Evolutionary conservation across 805 yeast species (phyloP), one percentile per base, ranked within the genome.

Genomic region (Starmerella sp.): DNA sequence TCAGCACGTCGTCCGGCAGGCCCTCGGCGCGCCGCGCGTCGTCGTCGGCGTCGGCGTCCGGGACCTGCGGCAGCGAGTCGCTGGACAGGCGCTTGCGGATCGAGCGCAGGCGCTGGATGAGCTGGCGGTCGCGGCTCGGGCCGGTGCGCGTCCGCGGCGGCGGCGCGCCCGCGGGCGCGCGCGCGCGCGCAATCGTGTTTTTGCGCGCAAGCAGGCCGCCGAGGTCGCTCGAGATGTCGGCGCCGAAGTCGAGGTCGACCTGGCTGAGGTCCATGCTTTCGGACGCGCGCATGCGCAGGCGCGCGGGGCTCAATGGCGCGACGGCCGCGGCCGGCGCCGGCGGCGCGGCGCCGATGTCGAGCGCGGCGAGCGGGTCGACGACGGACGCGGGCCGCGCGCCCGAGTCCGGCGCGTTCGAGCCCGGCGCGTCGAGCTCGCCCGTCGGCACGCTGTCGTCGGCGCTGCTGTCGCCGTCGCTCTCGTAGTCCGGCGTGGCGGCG

Each of bases 41-140:
- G 14, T 57, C 63, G 10, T 51, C 60, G 13, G 48, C 51, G 34
- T 55, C 59, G 5, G 37, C 52, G 11, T 34, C 37, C 6, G 47
- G 54, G 7, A 45, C 34, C n/a, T 41, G 48, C 8, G 43, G 32
- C 22, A 44, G 37, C 22, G 38, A 51, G n/a, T 54, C 54, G 8
- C 32, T 37, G 22, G 57, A 34, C 11, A 54, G 46, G 17, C 57
- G 53, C n/a, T 53, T 52, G 36, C 66, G 60, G 11, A 62, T 52
- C 6, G 66, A 60, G 6, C 59, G 51, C 35, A 63, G 56, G 10
- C 66, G 48, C 53, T 62, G 59, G 32, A 62, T 51, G 29, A 62
- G 53, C 30, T 48, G 57, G 30, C 61, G 59, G 31, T 52, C 55
- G 28, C 46, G 54, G 44, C 61, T 54, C 14, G 62, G 61, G 1